Base-by-base conservation (phyloP, 768 basidiomycete species). In the Tricholoma saponaceum region DNA sequence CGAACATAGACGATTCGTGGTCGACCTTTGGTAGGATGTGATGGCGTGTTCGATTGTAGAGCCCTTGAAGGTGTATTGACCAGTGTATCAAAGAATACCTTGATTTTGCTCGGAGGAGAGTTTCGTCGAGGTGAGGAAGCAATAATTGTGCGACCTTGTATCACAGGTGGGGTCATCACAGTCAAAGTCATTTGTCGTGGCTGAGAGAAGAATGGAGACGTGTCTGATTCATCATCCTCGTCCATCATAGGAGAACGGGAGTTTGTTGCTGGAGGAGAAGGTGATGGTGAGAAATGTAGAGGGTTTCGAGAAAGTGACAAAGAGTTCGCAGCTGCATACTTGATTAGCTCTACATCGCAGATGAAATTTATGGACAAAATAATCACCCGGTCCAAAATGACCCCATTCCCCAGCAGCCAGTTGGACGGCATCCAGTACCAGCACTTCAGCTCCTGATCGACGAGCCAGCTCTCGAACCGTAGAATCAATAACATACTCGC, bases 371-470 rank as follows among this genome's bases (percentile, higher is more conserved):
- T 25, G 12, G 52, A 30, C 33, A 9, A 52, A 39, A 61, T 57
- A 64, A 63, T 51, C 52, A 87, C 90, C 89, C 79, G 86, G 82
- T 25, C 94, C 93, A 69, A 92, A 92, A 18, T 80, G 77, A 2
- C 94, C 94, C 78, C 86, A 89, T 69, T 92, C 87, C n/a, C 93
- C 92, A 3, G 92, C 87, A 32, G 90, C 92, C 18, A 96, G 76
- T 58, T 95, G 90, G 8, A 87, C 84, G 3, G 88, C 77, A 73
- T 98, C 95, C 51, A 98, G 67, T 13, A 94, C 83, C 8, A 95
- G 78, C 10, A 97, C 86, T 60, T 97, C 95, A 18, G 92, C 83
- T 25, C 81, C 83, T 2, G 86, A 84, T 54, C 81, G 79, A 50
- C 81, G 79, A 5, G 91, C 92, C 60, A 95, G 72, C 67, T 92